Evolutionary conservation across 2,329 filamentous ascomycete genomes (phyloP).

Genomic region (Leptographium wingfieldii): DNA sequence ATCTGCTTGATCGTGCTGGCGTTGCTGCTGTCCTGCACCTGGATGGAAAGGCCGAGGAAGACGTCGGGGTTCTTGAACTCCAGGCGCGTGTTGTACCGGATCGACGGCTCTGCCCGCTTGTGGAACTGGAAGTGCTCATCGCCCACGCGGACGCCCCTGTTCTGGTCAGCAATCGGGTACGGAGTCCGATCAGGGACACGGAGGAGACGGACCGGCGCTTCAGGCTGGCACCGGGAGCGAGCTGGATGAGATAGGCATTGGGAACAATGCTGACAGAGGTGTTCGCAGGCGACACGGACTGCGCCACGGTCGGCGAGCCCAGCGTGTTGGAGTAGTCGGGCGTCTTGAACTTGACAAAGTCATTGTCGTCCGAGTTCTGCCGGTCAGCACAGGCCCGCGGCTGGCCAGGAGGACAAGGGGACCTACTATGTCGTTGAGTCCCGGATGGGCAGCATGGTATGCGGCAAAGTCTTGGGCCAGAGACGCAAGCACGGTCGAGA

Average conservation of each 20-base stretch:
- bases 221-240: background rate
- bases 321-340: background rate
- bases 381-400: background rate
- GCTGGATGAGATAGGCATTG: background rate
- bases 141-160: background rate
- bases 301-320: background rate
- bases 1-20: background rate
- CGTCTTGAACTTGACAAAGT: background rate
- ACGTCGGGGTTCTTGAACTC: background rate
- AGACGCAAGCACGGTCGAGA: background rate
- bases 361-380: background rate
- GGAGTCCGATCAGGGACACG: background rate
- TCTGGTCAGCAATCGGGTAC: background rate
- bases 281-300: background rate
- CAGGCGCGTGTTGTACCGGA: background rate
- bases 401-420: background rate
- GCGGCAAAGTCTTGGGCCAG: background rate
- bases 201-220: background rate
- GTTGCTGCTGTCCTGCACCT: background rate
- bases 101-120: background rate
- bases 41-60: background rate
- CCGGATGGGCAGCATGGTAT: background rate
- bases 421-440: background rate
- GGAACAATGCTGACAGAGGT: background rate
- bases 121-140: background rate